phyloP scores from a whole-genome alignment of 2,329 filamentous ascomycete genomes.

The Colletotrichum sp. region DNA sequence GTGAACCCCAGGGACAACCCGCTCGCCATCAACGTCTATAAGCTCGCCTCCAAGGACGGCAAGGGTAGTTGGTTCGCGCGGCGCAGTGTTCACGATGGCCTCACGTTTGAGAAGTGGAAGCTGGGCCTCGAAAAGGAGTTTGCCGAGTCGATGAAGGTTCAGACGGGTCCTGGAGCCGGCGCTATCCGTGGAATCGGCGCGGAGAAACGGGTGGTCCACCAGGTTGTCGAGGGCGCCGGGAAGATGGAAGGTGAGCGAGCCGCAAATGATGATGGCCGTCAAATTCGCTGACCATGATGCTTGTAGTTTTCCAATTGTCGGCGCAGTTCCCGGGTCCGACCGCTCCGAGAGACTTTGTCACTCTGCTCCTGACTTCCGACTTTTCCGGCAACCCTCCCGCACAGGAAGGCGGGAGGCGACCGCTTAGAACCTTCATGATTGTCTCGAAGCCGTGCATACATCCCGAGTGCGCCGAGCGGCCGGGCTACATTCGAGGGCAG shows the following conservation, averaged over 20 bases:
- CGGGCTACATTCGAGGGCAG: conserved; percentile 79
- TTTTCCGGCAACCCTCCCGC: conserved; percentile 44
- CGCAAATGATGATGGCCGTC: not conserved
- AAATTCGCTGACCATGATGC: conserved; percentile 8
- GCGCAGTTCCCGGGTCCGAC: conserved; percentile 91
- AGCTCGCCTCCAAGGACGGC: conserved; percentile 78
- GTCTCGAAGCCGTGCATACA: conserved; percentile 86
- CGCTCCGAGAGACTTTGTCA: conserved; percentile 86
- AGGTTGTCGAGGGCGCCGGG: conserved; percentile 61
- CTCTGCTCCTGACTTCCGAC: conserved; percentile 74
- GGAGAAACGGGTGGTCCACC: conserved; percentile 73
- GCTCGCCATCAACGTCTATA: conserved; percentile 78
- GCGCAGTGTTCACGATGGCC: conserved; percentile 78
- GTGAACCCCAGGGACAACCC: conserved; percentile 75
- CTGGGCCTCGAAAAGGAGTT: conserved; percentile 81
- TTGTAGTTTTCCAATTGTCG: conserved; percentile 79
- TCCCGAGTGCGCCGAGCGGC: conserved; percentile 70
- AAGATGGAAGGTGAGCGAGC: conserved; percentile 62
- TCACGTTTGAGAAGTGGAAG: conserved; percentile 81
- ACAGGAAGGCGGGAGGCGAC: conserved; percentile 33
- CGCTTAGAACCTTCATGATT: conserved; percentile 79
- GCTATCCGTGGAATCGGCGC: conserved; percentile 86
- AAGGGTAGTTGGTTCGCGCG: conserved; percentile 90
- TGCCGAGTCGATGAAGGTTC: conserved; percentile 73
- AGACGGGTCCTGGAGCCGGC: conserved; percentile 72